Evolutionary conservation across 805 yeast genomes (phyloP).

Genomic region (Candida corydali): DNA sequence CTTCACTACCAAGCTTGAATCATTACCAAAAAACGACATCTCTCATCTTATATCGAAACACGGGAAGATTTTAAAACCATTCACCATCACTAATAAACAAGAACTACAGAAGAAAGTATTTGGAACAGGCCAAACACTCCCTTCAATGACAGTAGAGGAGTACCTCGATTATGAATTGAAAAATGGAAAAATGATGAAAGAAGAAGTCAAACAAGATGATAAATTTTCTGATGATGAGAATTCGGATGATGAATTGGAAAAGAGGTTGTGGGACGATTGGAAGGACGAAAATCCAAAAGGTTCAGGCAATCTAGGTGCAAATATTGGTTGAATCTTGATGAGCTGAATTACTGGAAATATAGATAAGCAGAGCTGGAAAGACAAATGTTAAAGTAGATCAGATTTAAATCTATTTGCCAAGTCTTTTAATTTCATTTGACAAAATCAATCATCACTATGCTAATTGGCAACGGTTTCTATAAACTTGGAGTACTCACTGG

Average conservation of each 20-base stretch:
- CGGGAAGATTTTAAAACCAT: slow-evolving; percentile 83
- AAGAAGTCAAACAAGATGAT: slow-evolving; percentile 34
- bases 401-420: no score
- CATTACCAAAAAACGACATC: slow-evolving; percentile 28
- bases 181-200: slow-evolving; percentile 73
- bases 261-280: slow-evolving; percentile 92
- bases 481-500: slow-evolving; percentile 32
- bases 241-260: slow-evolving; percentile 62
- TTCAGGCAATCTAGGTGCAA: slow-evolving; percentile 73
- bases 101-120: slow-evolving; percentile 62
- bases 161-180: slow-evolving; percentile 79
- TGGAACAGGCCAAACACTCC: slow-evolving; percentile 90
- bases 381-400: no score
- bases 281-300: slow-evolving; percentile 83
- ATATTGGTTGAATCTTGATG: slow-evolving; percentile 27
- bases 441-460: no score
- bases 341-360: no score
- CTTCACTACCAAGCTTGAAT: slow-evolving; percentile 64
- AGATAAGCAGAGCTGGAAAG: no score
- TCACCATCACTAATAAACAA: slow-evolving; percentile 63
- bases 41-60: slow-evolving; percentile 51
- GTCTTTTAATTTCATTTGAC: no score
- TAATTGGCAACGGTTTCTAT: slow-evolving; percentile 28
- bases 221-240: slow-evolving; percentile 54
- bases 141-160: slow-evolving; percentile 94